Evolutionary conservation across 1,139 yeast genomes (phyloP).

Genomic region (Kazachstania sp.): DNA sequence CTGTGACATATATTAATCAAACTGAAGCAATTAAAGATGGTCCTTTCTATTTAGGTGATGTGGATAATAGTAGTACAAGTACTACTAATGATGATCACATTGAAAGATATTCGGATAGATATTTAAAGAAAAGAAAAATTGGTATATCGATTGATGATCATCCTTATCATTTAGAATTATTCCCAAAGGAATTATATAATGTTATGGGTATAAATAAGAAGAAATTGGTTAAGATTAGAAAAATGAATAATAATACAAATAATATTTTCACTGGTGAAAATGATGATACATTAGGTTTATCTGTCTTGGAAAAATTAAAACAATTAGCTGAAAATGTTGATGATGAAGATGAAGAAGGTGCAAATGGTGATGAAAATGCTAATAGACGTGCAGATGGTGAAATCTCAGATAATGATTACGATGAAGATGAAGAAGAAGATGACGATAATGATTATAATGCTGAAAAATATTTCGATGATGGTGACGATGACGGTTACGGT

Average conservation of each 20-base stretch:
- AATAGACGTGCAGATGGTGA: conserved; percentile 70
- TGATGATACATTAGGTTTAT: conserved; percentile 34
- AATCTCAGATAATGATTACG: conserved; percentile 41
- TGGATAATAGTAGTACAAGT: conserved; percentile 9
- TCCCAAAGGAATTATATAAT: conserved; percentile 71
- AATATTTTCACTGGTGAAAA: conserved; percentile 33
- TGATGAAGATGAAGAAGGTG: conserved; percentile 45
- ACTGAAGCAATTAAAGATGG: conserved; percentile 57
- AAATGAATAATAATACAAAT: conserved; percentile 38
- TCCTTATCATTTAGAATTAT: conserved; percentile 62
- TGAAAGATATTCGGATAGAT: conserved; percentile 65
- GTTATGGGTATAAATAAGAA: conserved; percentile 63
- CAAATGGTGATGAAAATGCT: conserved; percentile 62
- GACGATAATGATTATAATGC: conserved; percentile 72
- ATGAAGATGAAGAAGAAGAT: conserved; percentile 73
- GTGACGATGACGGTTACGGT: conserved; percentile 44
- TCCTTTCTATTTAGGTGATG: conserved; percentile 63
- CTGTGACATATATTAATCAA: conserved; percentile 57
- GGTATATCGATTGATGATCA: conserved; percentile 76
- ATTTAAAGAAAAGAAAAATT: conserved; percentile 62
- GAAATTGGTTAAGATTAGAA: conserved; percentile 45
- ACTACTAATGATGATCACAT: conserved; percentile 42
- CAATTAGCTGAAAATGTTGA: conserved; percentile 54
- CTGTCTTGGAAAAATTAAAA: conserved; percentile 52
- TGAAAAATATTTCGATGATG: conserved; percentile 60